Conservation (phyloP, 1,139 yeast species). For the Lodderomyces margitis region DNA sequence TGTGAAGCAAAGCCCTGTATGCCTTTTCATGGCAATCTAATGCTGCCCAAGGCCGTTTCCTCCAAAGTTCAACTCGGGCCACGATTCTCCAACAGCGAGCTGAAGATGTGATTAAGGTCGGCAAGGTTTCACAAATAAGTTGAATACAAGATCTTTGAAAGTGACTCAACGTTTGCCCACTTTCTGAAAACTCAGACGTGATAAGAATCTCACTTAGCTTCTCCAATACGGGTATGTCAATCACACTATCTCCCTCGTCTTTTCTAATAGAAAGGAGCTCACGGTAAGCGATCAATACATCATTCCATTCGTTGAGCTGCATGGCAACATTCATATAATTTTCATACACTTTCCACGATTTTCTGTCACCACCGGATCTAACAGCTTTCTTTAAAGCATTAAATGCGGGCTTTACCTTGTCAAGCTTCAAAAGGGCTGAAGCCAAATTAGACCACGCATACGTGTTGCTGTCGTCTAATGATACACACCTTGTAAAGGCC, state of each 20-base stretch:
- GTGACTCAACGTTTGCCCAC: constrained; percentile 43
- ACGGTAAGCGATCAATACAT: constrained; percentile 71
- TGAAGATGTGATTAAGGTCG: constrained; percentile 65
- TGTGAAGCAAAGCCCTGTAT: constrained; percentile 65
- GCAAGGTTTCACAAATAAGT: constrained; percentile 63
- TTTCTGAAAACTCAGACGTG: constrained; percentile 49
- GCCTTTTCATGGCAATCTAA: constrained; percentile 87
- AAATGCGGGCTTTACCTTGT: constrained; percentile 73
- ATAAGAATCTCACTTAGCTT: constrained; percentile 67
- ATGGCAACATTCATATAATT: constrained; percentile 82
- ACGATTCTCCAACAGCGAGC: constrained; percentile 82
- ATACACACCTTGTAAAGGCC: constrained; percentile 89
- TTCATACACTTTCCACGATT: constrained; percentile 90
- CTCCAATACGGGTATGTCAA: constrained; percentile 78
- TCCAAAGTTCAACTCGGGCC: constrained; percentile 85
- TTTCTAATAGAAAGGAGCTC: constrained; percentile 55
- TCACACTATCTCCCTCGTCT: constrained; percentile 56
- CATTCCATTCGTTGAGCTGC: constrained; percentile 81
- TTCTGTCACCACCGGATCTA: constrained; percentile 59
- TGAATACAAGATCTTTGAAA: constrained; percentile 70
- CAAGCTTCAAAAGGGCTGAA: constrained; percentile 66
- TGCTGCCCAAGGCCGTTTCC: constrained; percentile 83
- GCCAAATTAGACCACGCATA: constrained; percentile 96
- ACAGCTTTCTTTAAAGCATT: constrained; percentile 80
- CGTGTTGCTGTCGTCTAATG: constrained; percentile 79